Evolutionary conservation across 2,329 filamentous ascomycete genomes (phyloP).

Genomic region (Ophiostoma novo-ulmi): DNA sequence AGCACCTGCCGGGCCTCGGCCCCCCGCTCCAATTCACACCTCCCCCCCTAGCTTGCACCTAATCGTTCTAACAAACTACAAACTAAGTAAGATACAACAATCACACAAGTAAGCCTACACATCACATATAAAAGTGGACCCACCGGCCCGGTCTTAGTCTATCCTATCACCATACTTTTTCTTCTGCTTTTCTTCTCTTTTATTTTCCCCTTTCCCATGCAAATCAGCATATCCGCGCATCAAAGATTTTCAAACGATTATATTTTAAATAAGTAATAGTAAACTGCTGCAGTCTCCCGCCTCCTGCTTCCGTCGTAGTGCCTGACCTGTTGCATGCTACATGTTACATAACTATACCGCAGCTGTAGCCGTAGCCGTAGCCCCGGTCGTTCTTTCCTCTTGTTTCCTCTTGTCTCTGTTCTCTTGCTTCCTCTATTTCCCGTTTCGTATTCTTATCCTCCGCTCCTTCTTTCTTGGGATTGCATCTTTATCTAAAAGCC

Average conservation of each 20-base stretch:
- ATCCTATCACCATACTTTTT: not conserved
- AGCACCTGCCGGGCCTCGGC: conserved; percentile 11
- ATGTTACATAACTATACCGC: not conserved
- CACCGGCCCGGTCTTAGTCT: not conserved
- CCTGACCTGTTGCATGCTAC: not conserved
- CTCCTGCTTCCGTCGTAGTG: not conserved
- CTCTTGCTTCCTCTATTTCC: not conserved
- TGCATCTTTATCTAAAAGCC: not conserved
- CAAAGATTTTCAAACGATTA: too few species aligned
- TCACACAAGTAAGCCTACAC: not conserved
- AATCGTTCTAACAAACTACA: too few species aligned
- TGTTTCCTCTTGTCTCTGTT: not conserved
- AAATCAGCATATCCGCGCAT: not conserved
- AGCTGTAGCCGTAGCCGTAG: conserved; percentile 6
- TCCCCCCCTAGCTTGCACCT: not conserved
- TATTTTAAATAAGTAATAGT: too few species aligned
- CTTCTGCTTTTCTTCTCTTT: not conserved
- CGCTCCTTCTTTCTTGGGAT: not conserved
- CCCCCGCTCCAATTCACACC: conserved; percentile 7
- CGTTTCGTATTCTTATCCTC: not conserved
- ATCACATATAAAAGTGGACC: not conserved
- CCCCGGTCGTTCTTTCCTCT: not conserved
- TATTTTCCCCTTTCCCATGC: not conserved
- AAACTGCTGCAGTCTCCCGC: not conserved
- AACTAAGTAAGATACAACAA: too few species aligned